Base-by-base conservation (phyloP, 495 filamentous ascomycete genomes). In the Mytilinidion resinicola region DNA sequence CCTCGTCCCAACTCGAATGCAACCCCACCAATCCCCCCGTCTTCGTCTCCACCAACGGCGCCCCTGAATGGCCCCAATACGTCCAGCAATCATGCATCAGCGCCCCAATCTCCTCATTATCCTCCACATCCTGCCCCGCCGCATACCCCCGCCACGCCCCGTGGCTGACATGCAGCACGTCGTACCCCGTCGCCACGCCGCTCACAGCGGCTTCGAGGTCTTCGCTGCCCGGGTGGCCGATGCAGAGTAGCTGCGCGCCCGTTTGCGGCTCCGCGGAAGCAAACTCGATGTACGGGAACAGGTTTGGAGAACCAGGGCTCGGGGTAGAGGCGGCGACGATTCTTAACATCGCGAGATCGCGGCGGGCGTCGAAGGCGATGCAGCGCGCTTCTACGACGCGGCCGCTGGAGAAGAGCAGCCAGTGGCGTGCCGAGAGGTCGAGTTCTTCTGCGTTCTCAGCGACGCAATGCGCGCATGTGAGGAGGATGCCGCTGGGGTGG, bases 21-120 rank as follows among this genome's bases (percentile, higher is more conserved):
- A 78, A 39, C 5, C 74, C 76, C 15, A 77, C 61, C 51, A 79
- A 60, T 15, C 41, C 59, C 10, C 74, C 70, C 0, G 63, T 62
- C 46, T 57, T 57, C 34, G 44, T 39, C 3, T 71, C 63, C 8
- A 77, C 33, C 19, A 79, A 56, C 30, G 74, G 76, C 9, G 76
- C 74, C 1, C 77, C 77, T 9, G 71, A 76, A 59, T 79, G 76
- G 14, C 76, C 78, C 78, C 77, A 81, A 61, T 78, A 80, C n/a
- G 78, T 79, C 78, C 76, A 80, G 47, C 75, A 77, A 61, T 77
- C 69, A 59, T 78, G 77, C 72, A 70, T 74, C 55, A 79, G 59
- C 9, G 72, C 70, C 0, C 78, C 78, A 44, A 77, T 81, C 44
- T 79, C 76, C 0, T 64, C 69, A 55, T 79, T 79, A 44, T 78